These are phyloP conservation scores for Endogone sp. DNA, from an alignment of 192 early-diverging fungal species.

Conservation along the genomic window DNA sequence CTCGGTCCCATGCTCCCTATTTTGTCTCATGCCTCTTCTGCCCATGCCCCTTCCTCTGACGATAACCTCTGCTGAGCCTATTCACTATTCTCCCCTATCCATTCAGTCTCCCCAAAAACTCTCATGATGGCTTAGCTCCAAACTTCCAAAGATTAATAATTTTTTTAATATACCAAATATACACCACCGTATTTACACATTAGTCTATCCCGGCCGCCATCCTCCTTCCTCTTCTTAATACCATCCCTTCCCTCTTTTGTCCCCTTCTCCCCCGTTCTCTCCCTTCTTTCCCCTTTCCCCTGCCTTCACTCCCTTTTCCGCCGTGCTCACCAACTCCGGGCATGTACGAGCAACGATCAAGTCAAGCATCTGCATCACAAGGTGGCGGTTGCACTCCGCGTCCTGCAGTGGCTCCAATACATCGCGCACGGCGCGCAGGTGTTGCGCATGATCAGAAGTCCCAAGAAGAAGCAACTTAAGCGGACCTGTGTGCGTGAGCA, in stretches of 20 bases:
- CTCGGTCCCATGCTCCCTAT: no score
- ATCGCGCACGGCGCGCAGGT: constrained; percentile 31
- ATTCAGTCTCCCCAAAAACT: no score
- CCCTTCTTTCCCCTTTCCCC: not conserved
- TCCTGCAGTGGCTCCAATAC: constrained; percentile 41
- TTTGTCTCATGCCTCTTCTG: no score
- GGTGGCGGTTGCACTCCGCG: constrained; percentile 44
- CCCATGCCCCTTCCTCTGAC: no score
- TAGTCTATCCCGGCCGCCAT: no score
- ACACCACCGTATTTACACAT: not conserved
- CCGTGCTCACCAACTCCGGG: constrained; percentile 26
- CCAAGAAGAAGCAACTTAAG: constrained; percentile 17
- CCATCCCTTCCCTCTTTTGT: not conserved
- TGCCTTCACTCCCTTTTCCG: not conserved
- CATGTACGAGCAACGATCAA: constrained; percentile 34
- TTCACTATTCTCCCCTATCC: no score
- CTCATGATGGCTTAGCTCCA: not conserved
- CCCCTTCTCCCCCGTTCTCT: no score
- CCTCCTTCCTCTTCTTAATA: no score
- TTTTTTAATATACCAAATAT: not conserved
- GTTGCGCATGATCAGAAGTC: constrained; percentile 22
- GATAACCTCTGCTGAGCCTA: no score
- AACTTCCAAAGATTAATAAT: not conserved
- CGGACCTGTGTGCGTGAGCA: constrained; percentile 8
- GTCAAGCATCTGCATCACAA: constrained; percentile 45